phyloP scores from a whole-genome alignment of 495 filamentous ascomycete genomes.

The Tuber melanosporum region DNA sequence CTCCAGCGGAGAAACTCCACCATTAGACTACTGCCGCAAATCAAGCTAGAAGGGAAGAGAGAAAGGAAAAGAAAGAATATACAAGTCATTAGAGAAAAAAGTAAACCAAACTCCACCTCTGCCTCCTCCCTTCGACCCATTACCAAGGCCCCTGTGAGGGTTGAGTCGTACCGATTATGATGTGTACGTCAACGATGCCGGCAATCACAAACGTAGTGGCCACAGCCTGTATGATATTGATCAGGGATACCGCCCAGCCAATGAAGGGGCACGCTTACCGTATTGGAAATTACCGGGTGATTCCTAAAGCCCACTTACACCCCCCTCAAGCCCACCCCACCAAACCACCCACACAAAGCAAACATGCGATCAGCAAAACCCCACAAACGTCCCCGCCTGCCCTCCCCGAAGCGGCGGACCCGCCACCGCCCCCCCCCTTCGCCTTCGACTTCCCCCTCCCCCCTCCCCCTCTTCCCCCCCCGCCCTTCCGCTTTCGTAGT shows the following conservation, averaged over 20 bases:
- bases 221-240: no score
- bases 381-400: neutral
- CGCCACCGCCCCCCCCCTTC: neutral
- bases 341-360: neutral
- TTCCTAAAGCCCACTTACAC: no score
- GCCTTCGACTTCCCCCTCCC: neutral
- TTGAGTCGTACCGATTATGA: no score
- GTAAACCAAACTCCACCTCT: neutral
- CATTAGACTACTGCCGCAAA: neutral
- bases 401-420: neutral
- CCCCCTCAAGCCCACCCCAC: neutral
- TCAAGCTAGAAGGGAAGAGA: neutral
- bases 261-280: no score
- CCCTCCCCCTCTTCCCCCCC: neutral
- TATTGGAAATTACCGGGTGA: no score
- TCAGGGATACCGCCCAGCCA: no score
- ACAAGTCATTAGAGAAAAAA: neutral
- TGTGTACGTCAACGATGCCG: no score
- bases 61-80: neutral
- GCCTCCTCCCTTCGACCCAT: neutral
- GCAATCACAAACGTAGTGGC: no score
- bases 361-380: neutral
- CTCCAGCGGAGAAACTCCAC: neutral
- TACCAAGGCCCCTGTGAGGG: neutral
- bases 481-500: neutral